Percentiles rank a stretch among this genome's conserved stretches.
These are phyloP conservation scores for Wickerhamiella australiensis DNA, from an alignment of 805 yeast species.

Conservation along the genomic window DNA sequence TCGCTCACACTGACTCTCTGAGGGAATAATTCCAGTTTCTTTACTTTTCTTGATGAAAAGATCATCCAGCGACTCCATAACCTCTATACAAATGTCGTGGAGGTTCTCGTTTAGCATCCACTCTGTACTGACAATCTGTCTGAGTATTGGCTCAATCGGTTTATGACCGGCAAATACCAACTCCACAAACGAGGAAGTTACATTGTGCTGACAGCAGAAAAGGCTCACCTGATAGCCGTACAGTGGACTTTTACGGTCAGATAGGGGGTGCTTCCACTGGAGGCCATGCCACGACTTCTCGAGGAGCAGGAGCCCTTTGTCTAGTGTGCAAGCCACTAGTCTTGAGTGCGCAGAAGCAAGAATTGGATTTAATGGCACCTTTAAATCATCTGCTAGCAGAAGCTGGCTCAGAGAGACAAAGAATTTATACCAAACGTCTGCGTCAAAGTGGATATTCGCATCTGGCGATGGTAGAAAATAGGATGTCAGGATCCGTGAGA, in stretches of 20 bases:
- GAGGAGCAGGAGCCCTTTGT: background rate
- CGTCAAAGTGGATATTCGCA: slow-evolving; percentile 1
- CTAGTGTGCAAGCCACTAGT: background rate
- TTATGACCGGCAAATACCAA: background rate
- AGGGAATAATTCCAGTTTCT: background rate
- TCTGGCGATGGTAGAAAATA: slow-evolving; percentile 4
- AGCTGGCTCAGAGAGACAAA: background rate
- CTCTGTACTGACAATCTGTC: slow-evolving; percentile 1
- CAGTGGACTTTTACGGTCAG: background rate
- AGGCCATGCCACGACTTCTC: background rate
- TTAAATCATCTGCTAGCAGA: background rate
- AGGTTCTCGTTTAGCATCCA: background rate
- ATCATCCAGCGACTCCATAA: background rate
- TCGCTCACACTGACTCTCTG: background rate
- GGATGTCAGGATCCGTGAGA: background rate
- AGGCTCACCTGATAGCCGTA: slow-evolving; percentile 7
- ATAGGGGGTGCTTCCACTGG: background rate
- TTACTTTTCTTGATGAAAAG: background rate
- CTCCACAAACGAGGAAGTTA: slow-evolving; percentile 4
- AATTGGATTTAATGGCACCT: background rate
- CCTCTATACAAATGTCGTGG: background rate
- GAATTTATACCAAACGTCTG: slow-evolving; percentile 2
- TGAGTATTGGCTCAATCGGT: background rate
- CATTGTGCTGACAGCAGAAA: slow-evolving; percentile 3
- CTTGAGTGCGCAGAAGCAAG: background rate